Base-by-base conservation (phyloP, 768 basidiomycete species). In the Psilocybe azurescens region DNA sequence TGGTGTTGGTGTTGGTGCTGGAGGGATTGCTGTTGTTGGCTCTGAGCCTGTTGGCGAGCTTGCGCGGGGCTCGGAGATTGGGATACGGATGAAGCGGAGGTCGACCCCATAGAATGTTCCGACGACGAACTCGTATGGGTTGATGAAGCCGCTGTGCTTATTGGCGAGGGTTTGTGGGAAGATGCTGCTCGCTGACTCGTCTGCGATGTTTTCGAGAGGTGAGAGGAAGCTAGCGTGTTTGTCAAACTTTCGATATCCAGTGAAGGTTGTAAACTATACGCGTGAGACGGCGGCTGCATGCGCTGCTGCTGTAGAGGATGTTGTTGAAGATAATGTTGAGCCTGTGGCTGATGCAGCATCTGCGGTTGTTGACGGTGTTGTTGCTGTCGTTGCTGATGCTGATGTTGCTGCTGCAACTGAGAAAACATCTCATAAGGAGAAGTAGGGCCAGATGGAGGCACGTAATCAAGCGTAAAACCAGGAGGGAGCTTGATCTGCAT, bases 281-380 rank as follows among this genome's bases (percentile, higher is more conserved):
- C 46, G 28, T 41, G 57, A 16, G 29, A 38, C 8, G 48, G 18
- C 38, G 59, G 62, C 32, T 49, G 46, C 14, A 50, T 46, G 36
- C 39, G 10, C 51, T 52, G 51, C 30, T 28, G 30, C 30, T n/a
- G 33, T 33, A n/a, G n/a, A 38, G 2, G 33, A 18, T 53, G 52
- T 16, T n/a, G 29, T 36, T 66, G 62, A 8, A 59, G 57, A n/a
- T 53, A 53, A 54, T 93, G 92, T 2, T 85, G 86, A 0, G 89
- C 90, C 1, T 91, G 91, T 65, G 89, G 90, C 50, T 87, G 81
- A 41, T 59, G 56, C 79, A 80, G 59, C 79, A 64, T 53, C 24
- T 57, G 62, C 18, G 48, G 44, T 24, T 47, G 62, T 30, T 65
- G 62, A 9, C 53, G 41, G n/a, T 64, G 66, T 11, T 65, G 66